Conservation (phyloP, 495 filamentous ascomycete species). For the Tetracladium setigerum region DNA sequence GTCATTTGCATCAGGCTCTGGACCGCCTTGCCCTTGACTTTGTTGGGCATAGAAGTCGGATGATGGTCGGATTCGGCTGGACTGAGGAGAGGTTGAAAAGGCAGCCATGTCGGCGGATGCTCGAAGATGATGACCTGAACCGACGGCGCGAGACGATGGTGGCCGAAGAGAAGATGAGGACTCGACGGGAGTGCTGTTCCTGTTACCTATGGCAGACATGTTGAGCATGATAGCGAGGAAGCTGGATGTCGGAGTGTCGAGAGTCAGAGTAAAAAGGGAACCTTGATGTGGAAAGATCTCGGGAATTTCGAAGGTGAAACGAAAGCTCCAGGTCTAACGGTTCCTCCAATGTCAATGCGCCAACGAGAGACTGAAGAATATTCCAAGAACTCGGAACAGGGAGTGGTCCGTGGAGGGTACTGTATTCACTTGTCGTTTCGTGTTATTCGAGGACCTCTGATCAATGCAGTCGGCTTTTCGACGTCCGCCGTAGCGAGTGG, state of each 20-base stretch:
- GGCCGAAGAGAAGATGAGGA: slow-evolving; percentile 84
- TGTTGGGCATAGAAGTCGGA: slow-evolving; percentile 84
- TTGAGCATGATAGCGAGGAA: slow-evolving; percentile 36
- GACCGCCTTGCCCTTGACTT: slow-evolving; percentile 52
- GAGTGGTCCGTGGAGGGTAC: slow-evolving; percentile 11
- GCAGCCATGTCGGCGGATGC: slow-evolving; percentile 96
- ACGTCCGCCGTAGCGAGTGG: no score
- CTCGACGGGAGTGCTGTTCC: slow-evolving; percentile 90
- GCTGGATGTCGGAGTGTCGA: no score
- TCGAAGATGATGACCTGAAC: slow-evolving; percentile 76
- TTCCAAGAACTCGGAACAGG: slow-evolving; percentile 5
- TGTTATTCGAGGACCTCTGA: no score
- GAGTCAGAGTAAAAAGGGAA: slow-evolving; percentile 10
- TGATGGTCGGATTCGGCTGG: slow-evolving; percentile 81
- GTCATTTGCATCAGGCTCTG: slow-evolving; percentile 76
- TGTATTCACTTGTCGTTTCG: no score
- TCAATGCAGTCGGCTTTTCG: no score
- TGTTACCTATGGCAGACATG: slow-evolving; percentile 75
- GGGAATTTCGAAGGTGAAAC: slow-evolving; percentile 20
- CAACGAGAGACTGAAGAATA: slow-evolving; percentile 8
- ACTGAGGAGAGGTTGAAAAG: slow-evolving; percentile 65
- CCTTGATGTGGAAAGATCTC: slow-evolving; percentile 6
- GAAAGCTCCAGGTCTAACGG: slow-evolving; percentile 19
- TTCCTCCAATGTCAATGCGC: slow-evolving; percentile 17
- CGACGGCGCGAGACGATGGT: slow-evolving; percentile 74